Base-by-base conservation (phyloP, 2,329 filamentous ascomycete species). In the Pseudogymnoascus sp. region DNA sequence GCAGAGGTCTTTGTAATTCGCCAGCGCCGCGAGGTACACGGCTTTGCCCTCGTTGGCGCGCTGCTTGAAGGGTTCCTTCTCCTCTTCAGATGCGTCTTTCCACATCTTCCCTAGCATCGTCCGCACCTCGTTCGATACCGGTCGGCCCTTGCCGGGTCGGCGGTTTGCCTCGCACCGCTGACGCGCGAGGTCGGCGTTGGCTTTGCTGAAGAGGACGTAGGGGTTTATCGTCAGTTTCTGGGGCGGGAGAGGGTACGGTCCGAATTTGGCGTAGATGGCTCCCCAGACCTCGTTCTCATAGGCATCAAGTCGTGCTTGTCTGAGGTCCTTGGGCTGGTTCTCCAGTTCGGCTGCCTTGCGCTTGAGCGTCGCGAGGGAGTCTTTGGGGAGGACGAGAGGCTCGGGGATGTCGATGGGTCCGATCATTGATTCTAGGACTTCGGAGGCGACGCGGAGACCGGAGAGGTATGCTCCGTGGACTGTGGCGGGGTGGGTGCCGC, bases 381-480 rank as follows among this genome's bases (percentile, higher is more conserved):
- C 79, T 69, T 87, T 85, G 65, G 87, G 79, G 63, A 85, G 81
- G 15, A 97, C 83, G 2, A 99, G 80, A 1, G 92, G 92, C 3
- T 79, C 80, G 0, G 89, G 88, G 9, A 96, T 78, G 48, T 87
- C 77, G 63, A 99, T 91, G 0, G 91, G 87, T 0, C 94, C 94
- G 33, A 94, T 79, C 72, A 97, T 83, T 2, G 84, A 79, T 61
- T 93, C 87, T 37, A 96, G 79, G 2, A 99, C 83, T 70, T 97
- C 92, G 2, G 89, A 87, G 9, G 94, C 94, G 3, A 89, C 94
- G 59, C 94, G 87, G 5, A 99, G 80, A 2, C 94, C 95, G 1
- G 94, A 97, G 3, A 99, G 79, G 71, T 97, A 99, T 7, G 94
- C 95, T 5, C 94, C 94, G 68, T 99, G 94, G 0, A 99, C 94